Evolutionary conservation across 2,329 filamentous ascomycete species (phyloP).

Genomic region (Passalora sequoiae): DNA sequence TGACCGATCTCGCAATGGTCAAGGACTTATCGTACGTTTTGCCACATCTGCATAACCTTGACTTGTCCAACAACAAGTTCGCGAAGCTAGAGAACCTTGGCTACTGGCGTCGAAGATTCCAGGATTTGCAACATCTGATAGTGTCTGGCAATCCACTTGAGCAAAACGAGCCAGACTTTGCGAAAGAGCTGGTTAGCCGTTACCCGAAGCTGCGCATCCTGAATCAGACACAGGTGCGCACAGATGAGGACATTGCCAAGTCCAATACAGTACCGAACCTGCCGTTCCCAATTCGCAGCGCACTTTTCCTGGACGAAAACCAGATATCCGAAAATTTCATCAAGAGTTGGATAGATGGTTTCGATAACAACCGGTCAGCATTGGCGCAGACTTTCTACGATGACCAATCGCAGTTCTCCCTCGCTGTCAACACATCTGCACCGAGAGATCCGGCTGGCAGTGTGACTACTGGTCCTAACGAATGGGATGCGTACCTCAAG

Average conservation of each 20-base stretch:
- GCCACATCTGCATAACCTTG: constrained; percentile 80
- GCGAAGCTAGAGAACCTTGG: constrained; percentile 61
- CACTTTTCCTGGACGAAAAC: constrained; percentile 69
- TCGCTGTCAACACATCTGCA: constrained; percentile 63
- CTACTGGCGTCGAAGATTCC: constrained; percentile 75
- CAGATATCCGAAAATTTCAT: constrained; percentile 73
- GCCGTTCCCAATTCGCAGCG: constrained; percentile 58
- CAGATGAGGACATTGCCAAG: constrained; percentile 62
- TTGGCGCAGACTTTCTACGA: constrained; percentile 70
- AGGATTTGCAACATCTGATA: constrained; percentile 72
- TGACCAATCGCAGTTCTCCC: constrained; percentile 66
- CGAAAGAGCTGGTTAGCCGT: constrained; percentile 68
- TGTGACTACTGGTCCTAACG: constrained; percentile 41
- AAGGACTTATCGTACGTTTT: constrained; percentile 72
- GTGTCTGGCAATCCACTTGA: constrained; percentile 70
- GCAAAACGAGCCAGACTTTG: constrained; percentile 47
- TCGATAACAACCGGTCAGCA: constrained; percentile 63
- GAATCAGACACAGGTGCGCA: constrained; percentile 69
- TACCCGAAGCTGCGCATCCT: constrained; percentile 75
- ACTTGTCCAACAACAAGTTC: constrained; percentile 80
- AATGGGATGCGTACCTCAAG: constrained; percentile 72
- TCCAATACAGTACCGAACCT: constrained; percentile 48
- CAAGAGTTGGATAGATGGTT: constrained; percentile 65
- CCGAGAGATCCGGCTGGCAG: constrained; percentile 42
- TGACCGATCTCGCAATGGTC: constrained; percentile 67